Conservation (phyloP, 768 basidiomycete genomes). For the Leccinellum albellum region DNA sequence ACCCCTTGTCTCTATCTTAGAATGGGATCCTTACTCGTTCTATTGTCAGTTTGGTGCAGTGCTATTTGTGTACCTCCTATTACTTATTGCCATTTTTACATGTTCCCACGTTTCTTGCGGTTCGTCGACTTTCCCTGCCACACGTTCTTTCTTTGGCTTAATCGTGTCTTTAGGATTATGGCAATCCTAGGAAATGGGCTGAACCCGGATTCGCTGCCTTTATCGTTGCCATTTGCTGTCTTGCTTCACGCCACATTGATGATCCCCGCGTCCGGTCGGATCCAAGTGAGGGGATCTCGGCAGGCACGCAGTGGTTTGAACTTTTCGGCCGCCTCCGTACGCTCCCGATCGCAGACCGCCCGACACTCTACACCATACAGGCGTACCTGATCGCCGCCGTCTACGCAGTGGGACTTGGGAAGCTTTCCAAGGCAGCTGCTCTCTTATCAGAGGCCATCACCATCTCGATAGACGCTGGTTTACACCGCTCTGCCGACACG, state of each 20-base stretch:
- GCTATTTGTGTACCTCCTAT: conserved; percentile 88
- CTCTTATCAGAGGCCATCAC: conserved; percentile 85
- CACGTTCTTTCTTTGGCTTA: conserved; percentile 13
- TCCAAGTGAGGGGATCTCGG: conserved; percentile 78
- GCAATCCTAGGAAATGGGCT: conserved; percentile 91
- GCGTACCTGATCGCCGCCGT: conserved; percentile 89
- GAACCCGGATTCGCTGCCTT: conserved; percentile 94
- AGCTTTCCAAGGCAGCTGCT: conserved; percentile 81
- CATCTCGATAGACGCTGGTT: conserved; percentile 81
- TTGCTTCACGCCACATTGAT: conserved; percentile 89
- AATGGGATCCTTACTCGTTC: conserved; percentile 13
- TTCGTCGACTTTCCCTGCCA: conserved; percentile 31
- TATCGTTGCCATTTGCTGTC: conserved; percentile 88
- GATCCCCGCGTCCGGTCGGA: conserved; percentile 85
- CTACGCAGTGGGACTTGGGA: conserved; percentile 87
- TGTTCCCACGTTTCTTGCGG: conserved; percentile 81
- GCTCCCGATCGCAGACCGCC: conserved; percentile 83
- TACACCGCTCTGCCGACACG: conserved; percentile 83
- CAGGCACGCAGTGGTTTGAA: conserved; percentile 90
- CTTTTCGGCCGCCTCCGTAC: conserved; percentile 82
- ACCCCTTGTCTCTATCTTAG: conserved; percentile 8
- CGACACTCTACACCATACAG: conserved; percentile 89
- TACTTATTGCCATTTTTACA: conserved; percentile 91
- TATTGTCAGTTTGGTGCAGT: conserved; percentile 63
- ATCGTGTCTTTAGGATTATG: conserved; percentile 65